A percentile compares a stretch with the other conserved stretches of the same genome.
Evolutionary conservation across 208 protist genomes (phyloP).

Genomic region (Leishmania tropica): DNA sequence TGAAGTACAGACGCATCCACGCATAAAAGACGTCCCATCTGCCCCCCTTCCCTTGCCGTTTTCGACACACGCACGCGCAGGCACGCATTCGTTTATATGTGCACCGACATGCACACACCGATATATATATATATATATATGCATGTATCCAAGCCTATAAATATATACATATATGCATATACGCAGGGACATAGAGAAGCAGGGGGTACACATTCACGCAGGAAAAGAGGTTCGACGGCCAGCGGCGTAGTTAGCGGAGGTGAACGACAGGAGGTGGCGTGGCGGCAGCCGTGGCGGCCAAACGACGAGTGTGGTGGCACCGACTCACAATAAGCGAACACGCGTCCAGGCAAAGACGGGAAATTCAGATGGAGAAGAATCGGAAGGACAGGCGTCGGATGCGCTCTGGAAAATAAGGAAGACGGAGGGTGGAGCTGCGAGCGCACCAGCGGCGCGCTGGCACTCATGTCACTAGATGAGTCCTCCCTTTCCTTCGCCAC

Average conservation of each 20-base stretch:
- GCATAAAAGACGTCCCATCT: neutral
- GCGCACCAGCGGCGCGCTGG: neutral
- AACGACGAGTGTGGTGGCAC: neutral
- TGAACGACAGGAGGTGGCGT: neutral
- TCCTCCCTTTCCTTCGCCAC: neutral
- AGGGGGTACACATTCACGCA: neutral
- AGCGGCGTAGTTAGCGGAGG: neutral
- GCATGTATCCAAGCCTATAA: neutral
- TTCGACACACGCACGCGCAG: neutral
- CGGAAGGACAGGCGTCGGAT: neutral
- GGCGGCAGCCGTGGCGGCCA: neutral
- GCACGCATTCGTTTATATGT: neutral
- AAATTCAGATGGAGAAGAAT: neutral
- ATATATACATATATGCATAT: no score
- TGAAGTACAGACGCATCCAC: neutral
- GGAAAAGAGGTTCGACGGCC: neutral
- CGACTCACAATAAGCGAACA: neutral
- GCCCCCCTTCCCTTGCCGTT: neutral
- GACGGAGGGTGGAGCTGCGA: neutral
- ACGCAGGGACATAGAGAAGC: neutral
- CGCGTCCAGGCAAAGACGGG: neutral
- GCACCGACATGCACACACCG: neutral
- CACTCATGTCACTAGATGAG: neutral
- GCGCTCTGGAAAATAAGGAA: neutral
- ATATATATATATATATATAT: no score